Evolutionary conservation across 768 basidiomycete species (phyloP), one percentile per base, ranked within the genome.

Genomic region (Boletus speciosus): DNA sequence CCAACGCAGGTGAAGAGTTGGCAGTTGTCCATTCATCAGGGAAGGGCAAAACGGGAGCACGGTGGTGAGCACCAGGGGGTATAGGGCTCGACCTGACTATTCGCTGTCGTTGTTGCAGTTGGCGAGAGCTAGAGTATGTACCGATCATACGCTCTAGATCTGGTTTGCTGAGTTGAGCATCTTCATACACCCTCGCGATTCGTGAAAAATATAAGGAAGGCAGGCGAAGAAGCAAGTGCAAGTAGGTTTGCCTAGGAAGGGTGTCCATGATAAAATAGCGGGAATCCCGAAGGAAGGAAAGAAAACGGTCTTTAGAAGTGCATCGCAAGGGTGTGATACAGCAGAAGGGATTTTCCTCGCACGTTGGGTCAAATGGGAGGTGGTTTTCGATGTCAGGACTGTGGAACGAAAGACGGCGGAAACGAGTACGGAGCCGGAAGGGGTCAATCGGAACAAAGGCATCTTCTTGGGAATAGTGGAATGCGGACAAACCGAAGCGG

Each of bases 161-260:
- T 9, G 84, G 86, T 56, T 77, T 78, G 63, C 87, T 88, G 47
- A 92, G 79, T 50, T 91, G 84, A 2, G 89, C 88, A 52, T 89
- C 87, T 60, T 86, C 80, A 58, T 90, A 90, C 27, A 91, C 80
- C 45, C 81, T 78, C 3, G 86, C 81, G 23, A 92, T 90, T 3
- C 90, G 83, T 3, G 84, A 80, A 68, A 90, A 92, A 63, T 92
- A 92, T 61, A 90, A 74, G 0, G 85, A 80, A 2, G 90, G 90
- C n/a, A 92, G 77, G 15, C 83, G 79, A 16, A 91, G 76, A 8
- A 91, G 79, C 27, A 72, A 40, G 43, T 72, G 67, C 41, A 79
- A 67, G 59, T 81, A 81, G 0, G 69, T 27, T 57, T 78, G 76
- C 23, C 78, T 70, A 0, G 78, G 73, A 15, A 80, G 38, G 2